These are phyloP conservation scores for Noccaea caerulescens DNA, from an alignment of 345 rosid species.

Conservation along the genomic window DNA sequence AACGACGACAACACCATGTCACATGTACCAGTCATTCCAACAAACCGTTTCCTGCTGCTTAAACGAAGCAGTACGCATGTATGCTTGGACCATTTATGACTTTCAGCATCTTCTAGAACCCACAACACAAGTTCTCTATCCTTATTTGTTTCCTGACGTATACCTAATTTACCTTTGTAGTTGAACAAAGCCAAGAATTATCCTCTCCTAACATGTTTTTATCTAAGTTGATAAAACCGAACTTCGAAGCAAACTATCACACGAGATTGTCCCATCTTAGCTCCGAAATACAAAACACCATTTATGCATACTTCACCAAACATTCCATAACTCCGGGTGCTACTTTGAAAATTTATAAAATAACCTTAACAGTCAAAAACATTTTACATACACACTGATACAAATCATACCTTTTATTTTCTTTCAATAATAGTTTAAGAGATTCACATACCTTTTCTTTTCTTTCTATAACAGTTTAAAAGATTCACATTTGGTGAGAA, in stretches of 20 bases:
- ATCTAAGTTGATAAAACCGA: background rate
- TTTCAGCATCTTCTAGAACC: conserved; percentile 12
- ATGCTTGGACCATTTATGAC: conserved; percentile 18
- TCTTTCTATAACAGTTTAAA: no score
- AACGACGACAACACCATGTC: background rate
- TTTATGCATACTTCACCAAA: background rate
- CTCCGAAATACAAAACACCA: conserved; percentile 11
- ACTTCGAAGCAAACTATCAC: conserved; percentile 9
- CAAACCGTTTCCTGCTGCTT: background rate
- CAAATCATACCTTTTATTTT: no score
- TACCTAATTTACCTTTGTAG: conserved; percentile 23
- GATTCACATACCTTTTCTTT: no score
- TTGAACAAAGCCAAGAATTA: background rate
- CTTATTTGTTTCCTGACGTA: background rate
- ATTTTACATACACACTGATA: no score
- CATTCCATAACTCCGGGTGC: no score
- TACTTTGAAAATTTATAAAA: no score
- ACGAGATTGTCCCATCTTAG: background rate
- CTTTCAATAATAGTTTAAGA: no score
- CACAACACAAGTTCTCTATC: background rate
- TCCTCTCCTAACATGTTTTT: background rate
- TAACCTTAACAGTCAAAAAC: no score
- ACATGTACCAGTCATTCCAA: background rate
- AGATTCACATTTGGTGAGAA: conserved; percentile 19
- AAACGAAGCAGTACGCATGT: background rate